Conservation (phyloP, 305 asterid genomes). For the Nicotiana rustica region DNA sequence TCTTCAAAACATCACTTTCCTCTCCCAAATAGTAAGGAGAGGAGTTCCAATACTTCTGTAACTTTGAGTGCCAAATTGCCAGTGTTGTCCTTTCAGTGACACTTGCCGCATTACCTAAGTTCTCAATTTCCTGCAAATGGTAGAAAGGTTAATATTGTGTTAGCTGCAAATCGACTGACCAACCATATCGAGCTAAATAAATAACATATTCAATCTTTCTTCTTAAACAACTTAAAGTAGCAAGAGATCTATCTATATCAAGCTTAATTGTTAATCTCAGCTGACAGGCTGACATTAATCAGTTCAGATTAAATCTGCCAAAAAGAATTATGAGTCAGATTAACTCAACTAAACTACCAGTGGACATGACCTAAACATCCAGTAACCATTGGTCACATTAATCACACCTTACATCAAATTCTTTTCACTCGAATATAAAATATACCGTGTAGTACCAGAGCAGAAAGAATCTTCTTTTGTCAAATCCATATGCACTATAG, state of each 20-base stretch:
- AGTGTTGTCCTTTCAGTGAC: conserved; percentile 41
- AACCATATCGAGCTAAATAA: background rate
- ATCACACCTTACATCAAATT: background rate
- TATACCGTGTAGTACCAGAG: background rate
- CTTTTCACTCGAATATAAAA: background rate
- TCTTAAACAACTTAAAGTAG: background rate
- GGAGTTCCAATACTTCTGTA: conserved; percentile 52
- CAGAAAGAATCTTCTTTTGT: background rate
- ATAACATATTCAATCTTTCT: conserved; percentile 23
- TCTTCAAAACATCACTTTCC: conserved; percentile 43
- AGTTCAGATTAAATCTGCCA: background rate
- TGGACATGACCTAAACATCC: background rate
- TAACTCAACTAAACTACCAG: conserved; percentile 5
- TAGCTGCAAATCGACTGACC: background rate
- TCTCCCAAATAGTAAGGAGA: conserved; percentile 67
- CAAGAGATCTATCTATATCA: background rate
- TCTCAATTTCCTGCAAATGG: conserved; percentile 57
- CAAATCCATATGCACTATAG: background rate
- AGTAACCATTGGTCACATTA: conserved; percentile 2
- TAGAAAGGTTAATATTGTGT: background rate
- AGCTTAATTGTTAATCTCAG: conserved; percentile 7
- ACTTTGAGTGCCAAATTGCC: conserved; percentile 48
- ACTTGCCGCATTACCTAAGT: conserved; percentile 51
- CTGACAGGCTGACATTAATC: background rate
- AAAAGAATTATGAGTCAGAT: background rate